Evolutionary conservation across 2,329 filamentous ascomycete genomes (phyloP).

Genomic region (Fusarium haematococcum): DNA sequence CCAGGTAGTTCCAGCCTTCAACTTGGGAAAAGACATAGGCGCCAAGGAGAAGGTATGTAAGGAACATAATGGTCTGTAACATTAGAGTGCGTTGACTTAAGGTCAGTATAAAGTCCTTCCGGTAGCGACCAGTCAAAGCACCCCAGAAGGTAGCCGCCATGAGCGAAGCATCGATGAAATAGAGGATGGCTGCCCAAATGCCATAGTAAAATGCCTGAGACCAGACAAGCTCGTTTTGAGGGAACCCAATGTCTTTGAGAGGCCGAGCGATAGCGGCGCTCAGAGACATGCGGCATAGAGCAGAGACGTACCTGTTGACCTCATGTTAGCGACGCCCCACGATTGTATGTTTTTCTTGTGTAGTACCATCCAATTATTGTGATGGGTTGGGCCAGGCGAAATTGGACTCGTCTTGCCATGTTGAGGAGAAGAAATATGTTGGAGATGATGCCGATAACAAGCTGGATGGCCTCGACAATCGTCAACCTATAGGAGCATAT

Average conservation of each 20-base stretch:
- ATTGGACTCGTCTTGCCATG: slow-evolving; percentile 83
- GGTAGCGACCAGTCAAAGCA: slow-evolving; percentile 70
- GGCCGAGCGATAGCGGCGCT: slow-evolving; percentile 74
- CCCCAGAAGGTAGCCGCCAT: slow-evolving; percentile 85
- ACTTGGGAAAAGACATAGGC: slow-evolving; percentile 79
- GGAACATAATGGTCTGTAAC: slow-evolving; percentile 87
- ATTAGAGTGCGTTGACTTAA: slow-evolving; percentile 88
- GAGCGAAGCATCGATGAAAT: slow-evolving; percentile 82
- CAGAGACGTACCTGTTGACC: slow-evolving; percentile 55
- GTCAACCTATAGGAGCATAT: slow-evolving; percentile 54
- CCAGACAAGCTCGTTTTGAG: slow-evolving; percentile 66
- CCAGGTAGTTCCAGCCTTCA: slow-evolving; percentile 80
- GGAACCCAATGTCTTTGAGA: slow-evolving; percentile 53
- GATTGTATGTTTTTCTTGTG: too few species aligned
- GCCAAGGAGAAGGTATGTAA: slow-evolving; percentile 83
- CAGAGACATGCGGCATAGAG: slow-evolving; percentile 74
- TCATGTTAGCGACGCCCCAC: too few species aligned
- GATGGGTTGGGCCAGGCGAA: slow-evolving; percentile 83
- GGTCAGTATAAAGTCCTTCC: slow-evolving; percentile 81
- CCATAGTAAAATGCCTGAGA: slow-evolving; percentile 91
- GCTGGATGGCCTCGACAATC: slow-evolving; percentile 80
- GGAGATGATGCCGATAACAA: slow-evolving; percentile 79
- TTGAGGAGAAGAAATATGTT: slow-evolving; percentile 88
- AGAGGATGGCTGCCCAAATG: slow-evolving; percentile 83
- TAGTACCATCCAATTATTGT: slow-evolving; percentile 84